A percentile compares a stretch with the other conserved stretches of the same genome.
phyloP scores from a whole-genome alignment of 495 filamentous ascomycete genomes.

The Penicillium antarcticum region DNA sequence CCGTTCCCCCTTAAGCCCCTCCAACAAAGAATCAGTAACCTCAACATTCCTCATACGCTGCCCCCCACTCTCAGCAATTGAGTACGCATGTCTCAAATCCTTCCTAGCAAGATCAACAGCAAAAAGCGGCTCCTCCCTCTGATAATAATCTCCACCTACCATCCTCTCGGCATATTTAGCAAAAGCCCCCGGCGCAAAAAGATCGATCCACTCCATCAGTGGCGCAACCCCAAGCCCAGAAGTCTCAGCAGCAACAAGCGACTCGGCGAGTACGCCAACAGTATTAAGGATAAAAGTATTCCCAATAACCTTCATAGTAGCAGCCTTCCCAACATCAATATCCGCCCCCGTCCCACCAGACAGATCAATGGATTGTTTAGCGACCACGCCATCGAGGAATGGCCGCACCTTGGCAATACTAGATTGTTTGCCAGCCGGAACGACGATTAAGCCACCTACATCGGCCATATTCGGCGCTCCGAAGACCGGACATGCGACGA shows the following conservation, averaged over 20 bases:
- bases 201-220: constrained; percentile 63
- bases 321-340: constrained; percentile 32
- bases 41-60: constrained; percentile 61
- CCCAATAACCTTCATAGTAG: constrained; percentile 71
- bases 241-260: constrained; percentile 74
- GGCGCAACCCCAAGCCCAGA: constrained; percentile 68
- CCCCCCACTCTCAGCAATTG: constrained; percentile 61
- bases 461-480: constrained; percentile 79
- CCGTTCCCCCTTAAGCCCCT: constrained; percentile 64
- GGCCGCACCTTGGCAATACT: constrained; percentile 64
- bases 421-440: constrained; percentile 65
- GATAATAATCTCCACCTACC: constrained; percentile 69
- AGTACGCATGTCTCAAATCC: constrained; percentile 73
- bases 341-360: constrained; percentile 17
- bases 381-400: constrained; percentile 77
- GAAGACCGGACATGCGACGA: constrained; percentile 80
- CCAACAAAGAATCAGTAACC: constrained; percentile 65
- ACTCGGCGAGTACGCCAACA: constrained; percentile 74
- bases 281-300: constrained; percentile 87
- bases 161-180: constrained; percentile 72
- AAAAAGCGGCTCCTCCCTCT: constrained; percentile 73
- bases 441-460: constrained; percentile 68
- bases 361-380: constrained; percentile 62
- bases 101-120: constrained; percentile 84
- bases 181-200: constrained; percentile 54